A percentile compares a stretch with the other conserved stretches of the same genome.
Conservation (phyloP, 768 basidiomycete genomes). For the Leccinellum rugosiceps region DNA sequence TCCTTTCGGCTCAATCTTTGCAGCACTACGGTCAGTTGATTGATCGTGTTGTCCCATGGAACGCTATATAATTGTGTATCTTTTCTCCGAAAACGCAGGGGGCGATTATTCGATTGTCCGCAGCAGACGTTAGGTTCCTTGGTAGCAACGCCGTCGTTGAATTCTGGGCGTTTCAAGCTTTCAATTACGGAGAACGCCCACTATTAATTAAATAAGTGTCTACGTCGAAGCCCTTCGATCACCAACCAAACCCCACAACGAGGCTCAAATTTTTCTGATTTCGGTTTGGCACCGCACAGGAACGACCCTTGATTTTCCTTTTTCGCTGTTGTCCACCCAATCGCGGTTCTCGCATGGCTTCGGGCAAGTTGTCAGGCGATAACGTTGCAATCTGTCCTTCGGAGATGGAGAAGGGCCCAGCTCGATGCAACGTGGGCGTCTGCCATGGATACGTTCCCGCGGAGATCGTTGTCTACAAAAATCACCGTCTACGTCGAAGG, state of each 20-base stretch:
- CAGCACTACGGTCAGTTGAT: constrained; percentile 11
- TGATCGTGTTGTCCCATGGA: neutral
- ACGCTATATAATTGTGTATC: constrained; percentile 2
- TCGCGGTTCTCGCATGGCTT: constrained; percentile 9
- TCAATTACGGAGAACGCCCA: constrained; percentile 3
- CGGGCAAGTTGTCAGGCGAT: constrained; percentile 16
- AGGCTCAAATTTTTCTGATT: constrained; percentile 3
- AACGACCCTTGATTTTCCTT: constrained; percentile 10
- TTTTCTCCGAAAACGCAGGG: neutral
- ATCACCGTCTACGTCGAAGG: constrained; percentile 2
- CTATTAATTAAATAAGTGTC: neutral
- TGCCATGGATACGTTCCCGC: constrained; percentile 32
- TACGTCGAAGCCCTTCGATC: constrained; percentile 7
- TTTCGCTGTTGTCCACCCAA: constrained; percentile 4
- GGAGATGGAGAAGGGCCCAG: constrained; percentile 11
- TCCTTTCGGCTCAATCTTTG: constrained; percentile 6
- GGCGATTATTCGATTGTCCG: constrained; percentile 4
- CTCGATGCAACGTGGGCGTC: constrained; percentile 25
- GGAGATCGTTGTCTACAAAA: constrained; percentile 22
- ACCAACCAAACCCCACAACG: neutral
- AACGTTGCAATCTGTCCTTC: constrained; percentile 22
- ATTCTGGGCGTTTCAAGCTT: constrained; percentile 14
- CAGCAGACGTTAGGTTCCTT: constrained; percentile 2
- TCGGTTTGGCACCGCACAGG: neutral
- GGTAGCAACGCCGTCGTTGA: neutral